A percentile compares a stretch with the other conserved stretches of the same genome.
phyloP scores from a whole-genome alignment of 495 filamentous ascomycete species.

The Xylaria grammica region DNA sequence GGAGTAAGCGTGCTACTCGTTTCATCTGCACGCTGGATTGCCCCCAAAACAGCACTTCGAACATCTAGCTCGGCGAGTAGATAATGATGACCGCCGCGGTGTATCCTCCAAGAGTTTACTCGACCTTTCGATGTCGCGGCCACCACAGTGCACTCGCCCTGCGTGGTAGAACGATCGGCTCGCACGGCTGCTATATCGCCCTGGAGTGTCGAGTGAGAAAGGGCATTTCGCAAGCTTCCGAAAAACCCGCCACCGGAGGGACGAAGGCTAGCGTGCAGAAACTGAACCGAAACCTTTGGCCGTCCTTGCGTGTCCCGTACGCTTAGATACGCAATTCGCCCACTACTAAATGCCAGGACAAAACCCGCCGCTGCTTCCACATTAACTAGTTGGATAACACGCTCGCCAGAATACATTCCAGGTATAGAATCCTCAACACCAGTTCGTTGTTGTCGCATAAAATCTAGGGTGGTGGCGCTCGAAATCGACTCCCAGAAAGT shows the following conservation, averaged over 20 bases:
- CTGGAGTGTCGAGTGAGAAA: constrained; percentile 67
- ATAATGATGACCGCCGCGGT: constrained; percentile 75
- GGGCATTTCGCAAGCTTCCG: constrained; percentile 72
- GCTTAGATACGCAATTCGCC: constrained; percentile 82
- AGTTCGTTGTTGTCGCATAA: constrained; percentile 75
- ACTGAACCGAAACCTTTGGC: constrained; percentile 74
- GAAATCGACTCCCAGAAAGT: constrained; percentile 95
- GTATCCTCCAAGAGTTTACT: constrained; percentile 84
- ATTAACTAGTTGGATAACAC: constrained; percentile 74
- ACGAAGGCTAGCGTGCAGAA: constrained; percentile 66
- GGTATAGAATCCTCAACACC: constrained; percentile 75
- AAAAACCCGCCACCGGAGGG: constrained; percentile 67
- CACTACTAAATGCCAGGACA: constrained; percentile 79
- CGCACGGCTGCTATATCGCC: constrained; percentile 79
- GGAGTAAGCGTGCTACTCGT: constrained; percentile 27
- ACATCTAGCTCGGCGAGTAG: constrained; percentile 54
- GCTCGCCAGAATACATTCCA: constrained; percentile 78
- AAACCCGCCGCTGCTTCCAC: constrained; percentile 84
- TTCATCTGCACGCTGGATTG: constrained; percentile 40
- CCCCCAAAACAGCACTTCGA: constrained; percentile 39
- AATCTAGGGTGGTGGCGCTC: constrained; percentile 74
- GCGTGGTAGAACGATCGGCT: constrained; percentile 67
- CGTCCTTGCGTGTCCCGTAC: constrained; percentile 85
- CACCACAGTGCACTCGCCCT: constrained; percentile 85
- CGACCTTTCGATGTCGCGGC: constrained; percentile 74